Base-by-base conservation (phyloP, 2,329 filamentous ascomycete genomes). In the Fonsecaea monophora region DNA sequence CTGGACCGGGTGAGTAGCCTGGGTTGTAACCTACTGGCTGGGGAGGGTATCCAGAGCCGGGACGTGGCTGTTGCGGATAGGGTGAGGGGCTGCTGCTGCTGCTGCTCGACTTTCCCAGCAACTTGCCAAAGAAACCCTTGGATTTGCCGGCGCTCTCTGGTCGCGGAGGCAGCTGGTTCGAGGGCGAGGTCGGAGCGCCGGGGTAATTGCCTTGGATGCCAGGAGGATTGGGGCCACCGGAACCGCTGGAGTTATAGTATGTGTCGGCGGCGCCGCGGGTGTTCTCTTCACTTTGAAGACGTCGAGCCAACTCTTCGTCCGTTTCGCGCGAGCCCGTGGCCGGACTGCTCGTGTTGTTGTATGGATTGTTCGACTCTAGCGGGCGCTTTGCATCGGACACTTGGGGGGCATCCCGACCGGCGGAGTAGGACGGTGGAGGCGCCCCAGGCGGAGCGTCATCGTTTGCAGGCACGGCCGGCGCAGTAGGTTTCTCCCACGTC, bases 401-500 rank as follows among this genome's bases (percentile, higher is more conserved):
- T 76, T 82, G 64, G 73, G 78, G 72, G 74, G 80, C 72, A 70
- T 83, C 76, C 32, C 82, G 73, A 48, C 83, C 80, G 30, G 83
- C 80, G 12, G 84, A 81, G 78, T 94, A 93, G 69, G 85, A 84
- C 0, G 91, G 90, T 12, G 91, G 91, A 3, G 89, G 84, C 42
- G 87, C 90, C 4, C 83, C 78, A 12, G 89, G 81, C 1, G 82
- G 76, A 53, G 78, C 73, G 42, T 78, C 76, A 56, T 77, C 74
- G 62, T 78, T 78, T 7, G 84, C 78, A 15, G 85, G 83, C 71
- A 86, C 85, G 60, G 88, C 87, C 53, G 91, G 89, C 61, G 84
- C 84, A 42, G 88, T 92, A 18, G 93, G 93, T 72, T 87, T 90
- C 4, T 96, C 91, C 94, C 94, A 97, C 84, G 94, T 91, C 4